These are phyloP conservation scores for Tulasnella sp. DNA, from an alignment of 768 basidiomycete species.

Conservation along the genomic window DNA sequence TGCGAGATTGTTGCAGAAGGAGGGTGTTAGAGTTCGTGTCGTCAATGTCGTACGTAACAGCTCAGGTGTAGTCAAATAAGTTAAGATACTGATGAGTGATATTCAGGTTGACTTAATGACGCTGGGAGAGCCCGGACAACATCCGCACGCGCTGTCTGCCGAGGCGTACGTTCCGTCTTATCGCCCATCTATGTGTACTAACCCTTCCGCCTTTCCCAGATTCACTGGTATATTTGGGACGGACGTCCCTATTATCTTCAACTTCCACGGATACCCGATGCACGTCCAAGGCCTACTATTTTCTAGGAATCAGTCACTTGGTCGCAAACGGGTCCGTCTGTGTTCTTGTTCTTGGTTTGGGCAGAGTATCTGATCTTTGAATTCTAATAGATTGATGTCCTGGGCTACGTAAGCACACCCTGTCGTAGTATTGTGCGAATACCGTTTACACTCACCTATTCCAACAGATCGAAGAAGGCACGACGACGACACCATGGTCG, in stretches of 20 bases:
- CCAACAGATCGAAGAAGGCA: constrained; percentile 33
- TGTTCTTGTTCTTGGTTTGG: neutral
- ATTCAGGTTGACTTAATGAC: constrained; percentile 58
- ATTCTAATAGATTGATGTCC: constrained; percentile 20
- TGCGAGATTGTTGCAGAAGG: constrained; percentile 61
- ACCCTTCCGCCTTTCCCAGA: constrained; percentile 25
- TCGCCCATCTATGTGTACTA: neutral
- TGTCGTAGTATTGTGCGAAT: neutral
- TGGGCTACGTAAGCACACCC: constrained; percentile 20
- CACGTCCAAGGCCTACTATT: constrained; percentile 59
- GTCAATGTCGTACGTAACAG: constrained; percentile 58
- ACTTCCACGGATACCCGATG: constrained; percentile 75
- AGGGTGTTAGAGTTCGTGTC: constrained; percentile 63
- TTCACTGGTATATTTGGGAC: constrained; percentile 65
- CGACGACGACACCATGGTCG: constrained; percentile 64
- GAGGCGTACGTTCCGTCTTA: constrained; percentile 21
- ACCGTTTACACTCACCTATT: neutral
- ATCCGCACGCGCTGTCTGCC: constrained; percentile 62
- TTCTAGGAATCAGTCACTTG: constrained; percentile 16
- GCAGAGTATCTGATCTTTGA: constrained; percentile 9
- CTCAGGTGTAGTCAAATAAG: too few species aligned
- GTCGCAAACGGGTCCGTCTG: constrained; percentile 8
- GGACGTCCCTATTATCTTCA: constrained; percentile 61
- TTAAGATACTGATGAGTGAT: too few species aligned
- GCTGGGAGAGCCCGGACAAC: constrained; percentile 52